Evolutionary conservation across 805 yeast genomes (phyloP), one percentile per base, ranked within the genome.

Genomic region (Ogataea zsoltii): DNA sequence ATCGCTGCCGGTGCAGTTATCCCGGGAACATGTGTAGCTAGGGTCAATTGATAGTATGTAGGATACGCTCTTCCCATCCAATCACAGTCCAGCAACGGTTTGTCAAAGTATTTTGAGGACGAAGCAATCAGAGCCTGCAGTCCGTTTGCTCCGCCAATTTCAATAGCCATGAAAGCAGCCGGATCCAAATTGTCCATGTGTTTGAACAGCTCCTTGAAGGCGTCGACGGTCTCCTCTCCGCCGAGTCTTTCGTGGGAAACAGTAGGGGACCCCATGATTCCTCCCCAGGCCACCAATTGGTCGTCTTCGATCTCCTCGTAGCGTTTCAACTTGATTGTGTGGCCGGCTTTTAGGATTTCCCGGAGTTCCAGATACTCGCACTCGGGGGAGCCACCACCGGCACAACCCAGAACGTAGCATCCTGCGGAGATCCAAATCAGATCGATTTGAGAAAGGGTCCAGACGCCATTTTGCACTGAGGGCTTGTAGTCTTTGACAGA

Each of bases 381-480:
- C 53, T 72, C 70, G 26, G 79, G 78, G 36, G 65, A 65, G 32
- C 79, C 79, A 28, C 79, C 79, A n/a, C 79, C 79, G 2, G 77
- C 79, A 57, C 75, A 70, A 6, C 79, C 79, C 2, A 74, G 63
- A 41, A 74, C 69, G 48, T 74, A 49, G 18, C 70, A 57, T 14
- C 79, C 79, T 38, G 70, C 62, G 29, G 68, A 53, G 4, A 74
- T 46, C 48, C 64, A 65, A 33, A 71, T 75, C 68, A 74, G 47
- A 56, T 74, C 79, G 4, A 58, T 58, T 46, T 65, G 74, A 3
- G 69, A 61, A 12, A 72, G 45, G 6, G 61, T 44, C 77, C 76
- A 72, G 55, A 60, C 64, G 23, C 67, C 53, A 5, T 58, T 48
- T 11, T 44, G 33, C 33, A 48, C 56, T 12, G 61, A 48, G 1